A percentile compares a stretch with the other conserved stretches of the same genome.
Evolutionary conservation across 345 rosid genomes (phyloP).

Genomic region (Camelina neglecta): DNA sequence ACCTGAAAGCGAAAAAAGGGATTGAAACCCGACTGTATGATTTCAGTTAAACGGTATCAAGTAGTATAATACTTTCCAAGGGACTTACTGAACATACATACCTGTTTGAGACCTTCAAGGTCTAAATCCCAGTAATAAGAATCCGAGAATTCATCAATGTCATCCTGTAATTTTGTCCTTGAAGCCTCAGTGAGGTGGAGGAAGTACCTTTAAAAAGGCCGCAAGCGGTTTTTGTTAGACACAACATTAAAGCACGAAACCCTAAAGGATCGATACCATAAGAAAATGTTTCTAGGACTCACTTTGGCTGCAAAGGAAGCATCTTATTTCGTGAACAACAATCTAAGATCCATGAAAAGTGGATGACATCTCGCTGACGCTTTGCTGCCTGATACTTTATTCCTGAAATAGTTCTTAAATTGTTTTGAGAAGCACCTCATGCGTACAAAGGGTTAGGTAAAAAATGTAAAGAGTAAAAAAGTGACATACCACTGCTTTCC

Average conservation of each 20-base stretch:
- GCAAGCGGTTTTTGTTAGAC: not conserved
- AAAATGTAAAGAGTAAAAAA: constrained; percentile 41
- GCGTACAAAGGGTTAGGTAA: constrained; percentile 3
- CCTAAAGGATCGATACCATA: not conserved
- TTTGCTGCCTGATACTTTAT: constrained; percentile 89
- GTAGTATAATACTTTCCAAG: constrained; percentile 13
- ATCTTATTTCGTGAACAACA: constrained; percentile 78
- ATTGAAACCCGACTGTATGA: constrained; percentile 5
- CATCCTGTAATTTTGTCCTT: constrained; percentile 75
- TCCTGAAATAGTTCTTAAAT: constrained; percentile 54
- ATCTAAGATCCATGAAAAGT: constrained; percentile 86
- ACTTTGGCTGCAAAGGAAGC: constrained; percentile 91
- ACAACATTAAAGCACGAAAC: constrained; percentile 12
- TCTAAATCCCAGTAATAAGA: constrained; percentile 82
- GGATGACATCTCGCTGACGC: constrained; percentile 76
- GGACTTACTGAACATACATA: constrained; percentile 36
- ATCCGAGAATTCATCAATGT: constrained; percentile 87
- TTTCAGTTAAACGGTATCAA: not conserved
- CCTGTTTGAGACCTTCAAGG: constrained; percentile 83
- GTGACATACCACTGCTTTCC: constrained; percentile 80
- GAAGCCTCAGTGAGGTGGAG: constrained; percentile 77
- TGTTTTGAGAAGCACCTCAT: constrained; percentile 1
- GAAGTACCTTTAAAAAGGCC: constrained; percentile 65
- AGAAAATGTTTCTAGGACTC: constrained; percentile 39
- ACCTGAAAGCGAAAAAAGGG: constrained; percentile 55